A percentile compares a stretch with the other conserved stretches of the same genome.
These are phyloP conservation scores for Penicillium polonicum DNA, from an alignment of 2,329 filamentous ascomycete genomes.

Conservation along the genomic window DNA sequence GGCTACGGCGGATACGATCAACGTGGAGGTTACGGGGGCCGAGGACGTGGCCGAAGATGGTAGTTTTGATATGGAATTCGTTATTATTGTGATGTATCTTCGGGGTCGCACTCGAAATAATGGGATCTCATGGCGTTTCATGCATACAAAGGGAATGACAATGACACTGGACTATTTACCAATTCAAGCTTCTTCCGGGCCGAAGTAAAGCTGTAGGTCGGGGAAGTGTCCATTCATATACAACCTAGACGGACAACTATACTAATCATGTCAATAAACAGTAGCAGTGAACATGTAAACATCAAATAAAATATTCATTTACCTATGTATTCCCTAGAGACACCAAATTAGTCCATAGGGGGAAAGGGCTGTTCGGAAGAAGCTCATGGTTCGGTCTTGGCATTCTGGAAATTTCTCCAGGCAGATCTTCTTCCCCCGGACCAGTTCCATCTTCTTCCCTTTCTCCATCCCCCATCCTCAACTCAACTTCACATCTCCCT, in stretches of 20 bases:
- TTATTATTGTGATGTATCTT: slow-evolving; percentile 12
- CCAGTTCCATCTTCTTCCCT: slow-evolving; percentile 28
- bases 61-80: slow-evolving; percentile 20
- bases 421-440: slow-evolving; percentile 36
- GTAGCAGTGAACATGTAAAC: background rate
- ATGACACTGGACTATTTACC: slow-evolving; percentile 2
- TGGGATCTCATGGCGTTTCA: slow-evolving; percentile 22
- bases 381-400: slow-evolving; percentile 37
- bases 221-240: background rate
- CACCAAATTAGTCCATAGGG: background rate
- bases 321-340: background rate
- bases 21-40: slow-evolving; percentile 40
- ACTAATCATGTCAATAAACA: background rate
- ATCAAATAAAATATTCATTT: background rate
- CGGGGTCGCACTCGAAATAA: slow-evolving; percentile 3
- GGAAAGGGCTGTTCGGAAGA: slow-evolving; percentile 25
- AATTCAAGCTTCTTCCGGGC: background rate
- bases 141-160: slow-evolving; percentile 12
- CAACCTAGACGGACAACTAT: background rate
- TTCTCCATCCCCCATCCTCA: slow-evolving; percentile 33
- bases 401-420: slow-evolving; percentile 48
- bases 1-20: slow-evolving; percentile 45
- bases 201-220: slow-evolving; percentile 10
- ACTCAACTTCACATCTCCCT: slow-evolving; percentile 18
- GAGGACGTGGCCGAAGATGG: slow-evolving; percentile 43